Evolutionary conservation across 164 flowering plant species (phyloP), one percentile per base, ranked within the genome.

Genomic region (Chimonanthus salicifolius): DNA sequence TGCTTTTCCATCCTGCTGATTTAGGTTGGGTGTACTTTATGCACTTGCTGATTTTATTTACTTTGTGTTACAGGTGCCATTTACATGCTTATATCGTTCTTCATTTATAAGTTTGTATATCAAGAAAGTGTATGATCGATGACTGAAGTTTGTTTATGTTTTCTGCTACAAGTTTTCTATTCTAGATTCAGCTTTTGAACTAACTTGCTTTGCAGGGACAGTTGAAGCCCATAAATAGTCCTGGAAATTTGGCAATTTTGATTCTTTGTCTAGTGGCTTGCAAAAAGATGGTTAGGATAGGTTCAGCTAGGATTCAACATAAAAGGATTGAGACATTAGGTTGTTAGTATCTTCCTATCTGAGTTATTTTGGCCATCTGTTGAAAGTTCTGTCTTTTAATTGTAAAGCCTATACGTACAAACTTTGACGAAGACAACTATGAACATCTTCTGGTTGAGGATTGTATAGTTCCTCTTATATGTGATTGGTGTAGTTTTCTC

Each of bases 1-100:
- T 93, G 99, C 80, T 95, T 54, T 95, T 95, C 79, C 97, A 84
- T 73, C 99, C 99, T 69, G 88, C 97, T 78, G 98, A 95, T 84
- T 84, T 95, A 70, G 99, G 97, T 95, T 2, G 75, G 87, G 83
- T 64, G 76, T 63, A 3, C 65, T 21, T 62, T 66, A 15, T 44
- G 44, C 58, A 62, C 49, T 72, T 33, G 72, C 47, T 65, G 47
- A 18, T 45, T 5, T 50, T 65, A 18, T 51, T 54, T 9, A 20
- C 5, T 7, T 63, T 63, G 44, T 63, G 33, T 33, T 63, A 18
- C 21, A 13, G 10, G 43, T 63, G 18, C 66, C 66, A 7, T 63
- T 63, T 44, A n/a, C 13, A 43, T 9, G 6, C 33, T 63, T 33
- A 6, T 7, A 3, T 4, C 20, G 9, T 10, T n/a, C 21, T 43